Percentiles rank a stretch among this genome's conserved stretches.
phyloP scores from a whole-genome alignment of 192 early-diverging fungal species.

The Chytriomyces sp. region DNA sequence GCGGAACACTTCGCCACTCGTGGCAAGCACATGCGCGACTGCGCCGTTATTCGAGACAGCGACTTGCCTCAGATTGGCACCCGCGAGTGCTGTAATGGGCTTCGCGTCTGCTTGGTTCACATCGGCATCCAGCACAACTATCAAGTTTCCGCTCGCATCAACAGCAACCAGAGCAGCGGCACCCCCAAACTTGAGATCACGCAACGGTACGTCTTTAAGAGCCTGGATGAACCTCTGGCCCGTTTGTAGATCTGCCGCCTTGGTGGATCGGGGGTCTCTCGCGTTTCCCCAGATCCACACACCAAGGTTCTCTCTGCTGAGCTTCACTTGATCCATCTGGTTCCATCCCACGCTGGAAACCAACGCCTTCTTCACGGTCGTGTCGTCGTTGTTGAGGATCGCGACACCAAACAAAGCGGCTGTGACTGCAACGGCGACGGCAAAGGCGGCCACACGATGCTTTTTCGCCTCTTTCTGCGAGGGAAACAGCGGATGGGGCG shows the following conservation, averaged over 20 bases:
- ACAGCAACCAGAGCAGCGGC: constrained; percentile 2
- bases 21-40: constrained; percentile 1
- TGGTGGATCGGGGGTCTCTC: background rate
- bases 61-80: background rate
- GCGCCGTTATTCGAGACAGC: background rate
- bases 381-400: constrained; percentile 6
- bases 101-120: background rate
- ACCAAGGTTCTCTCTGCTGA: background rate
- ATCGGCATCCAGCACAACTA: background rate
- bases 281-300: constrained; percentile 28
- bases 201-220: constrained; percentile 3
- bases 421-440: background rate
- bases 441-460: constrained; percentile 10
- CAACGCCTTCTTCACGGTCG: background rate
- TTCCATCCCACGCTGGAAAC: background rate
- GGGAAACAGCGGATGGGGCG: constrained; percentile 13
- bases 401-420: constrained; percentile 20
- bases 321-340: constrained; percentile 21
- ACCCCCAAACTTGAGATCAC: background rate
- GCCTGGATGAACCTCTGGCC: background rate
- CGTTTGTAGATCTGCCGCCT: background rate
- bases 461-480: background rate
- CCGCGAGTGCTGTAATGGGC: background rate
- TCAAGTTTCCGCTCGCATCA: constrained; percentile 1
- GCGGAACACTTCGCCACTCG: background rate